A percentile compares a stretch with the other conserved stretches of the same genome.
These are phyloP conservation scores for Geotrichum fermentans DNA, from an alignment of 1,139 yeast species.

Conservation along the genomic window DNA sequence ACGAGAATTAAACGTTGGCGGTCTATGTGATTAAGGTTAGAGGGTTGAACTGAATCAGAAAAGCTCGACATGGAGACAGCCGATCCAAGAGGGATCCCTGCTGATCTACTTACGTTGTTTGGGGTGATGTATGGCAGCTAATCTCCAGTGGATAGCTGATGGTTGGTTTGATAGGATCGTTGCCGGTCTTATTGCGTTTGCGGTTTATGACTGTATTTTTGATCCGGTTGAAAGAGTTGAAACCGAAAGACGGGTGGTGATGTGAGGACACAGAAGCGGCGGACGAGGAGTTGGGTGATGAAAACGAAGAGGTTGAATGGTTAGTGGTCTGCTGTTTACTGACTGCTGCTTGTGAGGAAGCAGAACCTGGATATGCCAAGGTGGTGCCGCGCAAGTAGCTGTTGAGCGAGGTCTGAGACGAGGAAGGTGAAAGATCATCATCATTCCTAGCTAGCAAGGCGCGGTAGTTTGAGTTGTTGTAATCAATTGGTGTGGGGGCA, in stretches of 20 bases:
- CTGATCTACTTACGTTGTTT: not conserved
- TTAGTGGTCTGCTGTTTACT: no score
- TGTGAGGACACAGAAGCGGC: not conserved
- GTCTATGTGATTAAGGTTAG: not conserved
- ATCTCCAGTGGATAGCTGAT: not conserved
- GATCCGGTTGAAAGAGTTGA: not conserved
- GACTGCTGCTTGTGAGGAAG: no score
- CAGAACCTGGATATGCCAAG: conserved; percentile 1
- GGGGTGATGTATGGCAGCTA: not conserved
- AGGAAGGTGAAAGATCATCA: conserved; percentile 14
- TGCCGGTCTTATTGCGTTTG: not conserved
- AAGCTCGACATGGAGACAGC: not conserved
- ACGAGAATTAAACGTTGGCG: conserved; percentile 13
- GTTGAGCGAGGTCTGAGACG: conserved; percentile 12
- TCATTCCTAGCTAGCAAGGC: not conserved
- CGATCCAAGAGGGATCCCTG: no score
- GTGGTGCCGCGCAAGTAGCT: conserved; percentile 12
- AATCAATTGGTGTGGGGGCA: not conserved
- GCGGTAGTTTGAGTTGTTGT: conserved; percentile 4
- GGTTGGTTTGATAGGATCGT: not conserved
- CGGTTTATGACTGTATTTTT: conserved; percentile 1
- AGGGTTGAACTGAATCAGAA: not conserved
- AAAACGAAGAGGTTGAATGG: not conserved
- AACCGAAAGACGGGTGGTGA: not conserved
- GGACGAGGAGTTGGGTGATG: not conserved